A percentile compares a stretch with the other conserved stretches of the same genome.
phyloP scores from a whole-genome alignment of 441 rosid genomes.

The Adansonia gregorii region DNA sequence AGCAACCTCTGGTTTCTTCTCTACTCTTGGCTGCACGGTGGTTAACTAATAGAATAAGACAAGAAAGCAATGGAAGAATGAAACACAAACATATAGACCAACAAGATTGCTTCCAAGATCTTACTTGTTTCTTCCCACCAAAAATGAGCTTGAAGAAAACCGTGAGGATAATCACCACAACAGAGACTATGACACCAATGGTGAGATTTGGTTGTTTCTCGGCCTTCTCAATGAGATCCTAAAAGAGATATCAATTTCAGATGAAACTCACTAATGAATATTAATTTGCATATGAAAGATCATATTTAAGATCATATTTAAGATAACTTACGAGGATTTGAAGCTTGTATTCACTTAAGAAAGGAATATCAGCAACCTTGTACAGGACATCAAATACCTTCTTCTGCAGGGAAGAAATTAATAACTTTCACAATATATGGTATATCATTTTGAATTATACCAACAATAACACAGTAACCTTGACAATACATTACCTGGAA shows the following conservation, averaged over 20 bases:
- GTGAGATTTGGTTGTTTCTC: conserved; percentile 89
- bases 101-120: neutral
- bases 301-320: neutral
- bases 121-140: conserved; percentile 82
- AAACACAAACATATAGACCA: neutral
- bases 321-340: conserved; percentile 62
- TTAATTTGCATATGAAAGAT: neutral
- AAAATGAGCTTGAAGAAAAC: conserved; percentile 57
- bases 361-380: conserved; percentile 80
- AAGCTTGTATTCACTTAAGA: conserved; percentile 66
- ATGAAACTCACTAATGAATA: neutral
- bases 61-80: neutral
- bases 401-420: conserved; percentile 60
- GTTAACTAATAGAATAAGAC: neutral
- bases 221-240: conserved; percentile 88
- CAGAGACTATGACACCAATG: conserved; percentile 64
- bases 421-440: conserved; percentile 18
- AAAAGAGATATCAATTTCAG: neutral
- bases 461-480: conserved; percentile 15
- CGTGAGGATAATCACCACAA: conserved; percentile 56
- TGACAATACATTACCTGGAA: conserved; percentile 17
- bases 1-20: conserved; percentile 47
- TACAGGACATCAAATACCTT: conserved; percentile 74
- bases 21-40: conserved; percentile 46
- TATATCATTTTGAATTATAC: neutral